A percentile compares a stretch with the other conserved stretches of the same genome.
phyloP scores from a whole-genome alignment of 2,329 filamentous ascomycete species.

The Thermoascus crustaceus region DNA sequence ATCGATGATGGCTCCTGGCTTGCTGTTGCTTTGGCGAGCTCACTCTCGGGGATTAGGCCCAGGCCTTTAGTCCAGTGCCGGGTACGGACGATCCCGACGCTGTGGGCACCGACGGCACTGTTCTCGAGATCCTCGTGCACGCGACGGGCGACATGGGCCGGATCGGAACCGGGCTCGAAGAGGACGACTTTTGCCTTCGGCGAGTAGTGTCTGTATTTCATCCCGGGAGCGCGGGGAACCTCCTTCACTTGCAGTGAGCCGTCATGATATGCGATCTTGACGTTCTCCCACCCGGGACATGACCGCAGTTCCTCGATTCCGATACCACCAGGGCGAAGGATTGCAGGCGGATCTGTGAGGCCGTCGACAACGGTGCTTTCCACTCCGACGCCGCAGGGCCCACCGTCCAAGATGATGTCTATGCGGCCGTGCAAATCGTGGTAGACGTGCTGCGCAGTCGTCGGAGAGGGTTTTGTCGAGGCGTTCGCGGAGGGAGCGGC shows the following conservation, averaged over 20 bases:
- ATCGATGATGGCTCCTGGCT: conserved; percentile 5
- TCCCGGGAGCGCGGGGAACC: conserved; percentile 77
- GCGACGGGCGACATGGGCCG: conserved; percentile 20
- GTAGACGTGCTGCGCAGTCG: conserved; percentile 77
- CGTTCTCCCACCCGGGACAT: conserved; percentile 73
- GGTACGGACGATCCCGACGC: conserved; percentile 35
- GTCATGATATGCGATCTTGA: conserved; percentile 71
- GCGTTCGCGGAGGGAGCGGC: conserved; percentile 93
- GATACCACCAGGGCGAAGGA: conserved; percentile 80
- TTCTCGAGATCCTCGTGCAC: conserved; percentile 27
- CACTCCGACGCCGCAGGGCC: conserved; percentile 77
- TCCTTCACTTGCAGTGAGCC: conserved; percentile 56
- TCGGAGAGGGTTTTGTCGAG: conserved; percentile 86
- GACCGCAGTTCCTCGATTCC: conserved; percentile 68
- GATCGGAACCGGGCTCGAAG: conserved; percentile 54
- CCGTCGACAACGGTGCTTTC: conserved; percentile 97
- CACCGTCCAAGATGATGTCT: conserved; percentile 80
- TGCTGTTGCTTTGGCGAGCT: conserved; percentile 3
- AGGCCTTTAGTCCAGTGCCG: conserved; percentile 27
- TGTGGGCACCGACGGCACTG: conserved; percentile 19
- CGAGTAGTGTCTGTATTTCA: conserved; percentile 99
- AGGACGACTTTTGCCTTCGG: conserved; percentile 79
- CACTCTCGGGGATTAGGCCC: conserved; percentile 15
- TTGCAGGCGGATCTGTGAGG: conserved; percentile 66
- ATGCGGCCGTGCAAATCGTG: conserved; percentile 79